phyloP scores from a whole-genome alignment of 768 basidiomycete species.

The Clitopilus hobsonii region DNA sequence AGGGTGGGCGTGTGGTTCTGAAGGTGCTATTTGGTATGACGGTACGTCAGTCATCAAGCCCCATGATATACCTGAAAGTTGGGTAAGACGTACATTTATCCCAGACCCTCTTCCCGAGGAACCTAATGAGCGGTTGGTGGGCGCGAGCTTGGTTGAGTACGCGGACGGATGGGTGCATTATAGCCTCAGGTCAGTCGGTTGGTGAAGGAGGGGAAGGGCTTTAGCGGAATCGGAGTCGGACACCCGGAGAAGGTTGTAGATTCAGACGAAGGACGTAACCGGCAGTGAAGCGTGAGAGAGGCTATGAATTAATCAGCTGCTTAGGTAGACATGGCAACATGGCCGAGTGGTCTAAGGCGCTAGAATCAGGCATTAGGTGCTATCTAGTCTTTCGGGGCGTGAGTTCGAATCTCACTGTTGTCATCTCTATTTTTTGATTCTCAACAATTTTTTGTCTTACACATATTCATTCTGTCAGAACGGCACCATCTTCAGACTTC shows the following conservation, averaged over 20 bases:
- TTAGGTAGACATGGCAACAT: slow-evolving; percentile 22
- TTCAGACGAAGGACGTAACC: slow-evolving; percentile 2
- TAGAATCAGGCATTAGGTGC: slow-evolving; percentile 35
- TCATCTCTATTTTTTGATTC: slow-evolving; percentile 1
- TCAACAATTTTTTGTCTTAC: neutral
- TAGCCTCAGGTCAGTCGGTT: no score
- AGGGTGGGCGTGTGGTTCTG: slow-evolving; percentile 54
- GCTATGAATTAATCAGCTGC: neutral
- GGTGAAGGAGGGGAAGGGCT: neutral
- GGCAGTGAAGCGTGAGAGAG: neutral
- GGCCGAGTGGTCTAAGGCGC: slow-evolving; percentile 57
- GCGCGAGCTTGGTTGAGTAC: slow-evolving; percentile 30
- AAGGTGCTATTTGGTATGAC: slow-evolving; percentile 20
- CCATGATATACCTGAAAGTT: no score
- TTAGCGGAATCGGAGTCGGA: neutral
- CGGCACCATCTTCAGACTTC: no score
- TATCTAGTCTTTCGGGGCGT: slow-evolving; percentile 14
- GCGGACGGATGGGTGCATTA: slow-evolving; percentile 29
- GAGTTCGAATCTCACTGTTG: slow-evolving; percentile 16
- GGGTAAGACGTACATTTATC: slow-evolving; percentile 26
- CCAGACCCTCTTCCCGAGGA: slow-evolving; percentile 54
- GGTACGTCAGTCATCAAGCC: no score
- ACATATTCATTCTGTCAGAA: no score
- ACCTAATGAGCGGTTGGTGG: slow-evolving; percentile 59
- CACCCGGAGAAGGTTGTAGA: neutral